Base-by-base conservation (phyloP, 495 filamentous ascomycete species). In the Trichoderma erinaceum region DNA sequence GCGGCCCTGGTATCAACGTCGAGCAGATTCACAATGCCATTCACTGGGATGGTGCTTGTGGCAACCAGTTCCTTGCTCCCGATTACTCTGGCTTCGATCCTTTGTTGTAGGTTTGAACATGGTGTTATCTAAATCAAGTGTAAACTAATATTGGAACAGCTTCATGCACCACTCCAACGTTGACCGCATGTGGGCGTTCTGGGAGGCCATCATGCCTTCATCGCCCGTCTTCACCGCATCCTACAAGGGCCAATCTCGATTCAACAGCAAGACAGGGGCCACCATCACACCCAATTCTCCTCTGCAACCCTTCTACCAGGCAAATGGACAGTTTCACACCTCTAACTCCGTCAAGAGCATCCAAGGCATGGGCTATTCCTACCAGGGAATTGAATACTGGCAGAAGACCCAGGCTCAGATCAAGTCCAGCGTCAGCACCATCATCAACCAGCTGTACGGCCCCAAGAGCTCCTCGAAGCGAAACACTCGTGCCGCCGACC, bases 141-240 rank as follows among this genome's bases (percentile, higher is more conserved):
- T 1, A 56, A 25, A 7, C 56, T 61, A 25, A 61, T 21, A 10
- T 8, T 29, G 41, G 41, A 27, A 66, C 12, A 67, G 65, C 46
- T 63, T 68, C 70, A 65, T 69, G 64, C 56, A 70, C 35, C 68
- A 68, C 61, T 70, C 70, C 38, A 73, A 78, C 16, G 72, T 78
- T 56, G 76, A 78, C 65, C 75, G 73, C 64, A 50, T 76, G 64
- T 69, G 71, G 63, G 73, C 70, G n/a, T 67, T 75, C 66, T 77
- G 66, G 67, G 68, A 73, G 52, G 64, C 67, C 16, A 58, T 71
- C 32, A 63, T 72, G 48, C 72, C 70, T 41, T 58, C 61, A 13
- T 23, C 48, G 35, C 41, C 73, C 18, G 38, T 66, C 21, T 61
- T 61, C 56, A 66, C 70, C 4, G 48, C 68, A 13, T 65, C 21